phyloP scores from a whole-genome alignment of 352 stramenopile species.

The Phytophthora kernoviae region DNA sequence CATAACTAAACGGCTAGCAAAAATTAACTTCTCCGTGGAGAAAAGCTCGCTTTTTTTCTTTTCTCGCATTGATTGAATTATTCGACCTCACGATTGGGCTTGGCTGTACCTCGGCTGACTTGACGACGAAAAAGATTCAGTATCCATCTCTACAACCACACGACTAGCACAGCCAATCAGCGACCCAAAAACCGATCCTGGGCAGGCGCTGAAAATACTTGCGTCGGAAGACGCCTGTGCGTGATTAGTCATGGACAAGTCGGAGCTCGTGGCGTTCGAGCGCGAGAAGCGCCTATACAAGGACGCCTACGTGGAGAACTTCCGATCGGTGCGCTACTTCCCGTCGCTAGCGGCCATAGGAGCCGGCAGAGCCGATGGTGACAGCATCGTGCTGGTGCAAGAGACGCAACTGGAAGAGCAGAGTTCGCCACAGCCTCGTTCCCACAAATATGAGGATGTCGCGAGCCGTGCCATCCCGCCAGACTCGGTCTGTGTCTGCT shows the following conservation, averaged over 20 bases:
- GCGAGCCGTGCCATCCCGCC: conserved; percentile 56
- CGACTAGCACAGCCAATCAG: conserved; percentile 7
- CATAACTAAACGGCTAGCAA: too few species aligned
- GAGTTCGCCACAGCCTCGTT: conserved; percentile 5
- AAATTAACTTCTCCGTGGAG: too few species aligned
- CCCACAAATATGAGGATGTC: conserved; percentile 39
- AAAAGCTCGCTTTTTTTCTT: too few species aligned
- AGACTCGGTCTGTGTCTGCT: conserved; percentile 52
- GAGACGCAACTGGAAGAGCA: conserved; percentile 27
- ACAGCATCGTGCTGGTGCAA: conserved; percentile 75
- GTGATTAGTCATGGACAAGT: conserved; percentile 43
- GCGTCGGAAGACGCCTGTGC: background rate
- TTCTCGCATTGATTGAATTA: too few species aligned
- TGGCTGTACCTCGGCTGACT: background rate
- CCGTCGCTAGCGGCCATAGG: conserved; percentile 65
- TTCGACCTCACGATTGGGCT: too few species aligned
- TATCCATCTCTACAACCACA: conserved; percentile 4
- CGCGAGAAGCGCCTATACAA: conserved; percentile 82
- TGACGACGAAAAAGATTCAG: conserved; percentile 4
- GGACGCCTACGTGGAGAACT: conserved; percentile 75
- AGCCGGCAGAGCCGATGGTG: conserved; percentile 43
- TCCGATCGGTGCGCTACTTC: conserved; percentile 75
- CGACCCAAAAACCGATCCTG: conserved; percentile 1
- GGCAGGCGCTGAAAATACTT: background rate
- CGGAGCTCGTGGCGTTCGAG: conserved; percentile 62